phyloP scores from a whole-genome alignment of 331 rosid genomes.

The Stylosanthes scabra region DNA sequence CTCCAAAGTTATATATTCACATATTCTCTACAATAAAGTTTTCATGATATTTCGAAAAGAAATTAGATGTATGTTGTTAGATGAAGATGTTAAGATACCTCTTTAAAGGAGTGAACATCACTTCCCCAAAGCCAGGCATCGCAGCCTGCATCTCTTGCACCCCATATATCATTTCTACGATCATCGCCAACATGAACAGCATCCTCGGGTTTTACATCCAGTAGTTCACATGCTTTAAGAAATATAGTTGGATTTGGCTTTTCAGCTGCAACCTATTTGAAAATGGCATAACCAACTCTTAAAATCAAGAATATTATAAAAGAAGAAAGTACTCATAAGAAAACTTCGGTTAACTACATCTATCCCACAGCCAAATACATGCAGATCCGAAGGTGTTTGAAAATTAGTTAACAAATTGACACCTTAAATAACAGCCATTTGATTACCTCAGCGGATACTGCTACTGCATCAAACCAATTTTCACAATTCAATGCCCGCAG shows the following conservation, averaged over 20 bases:
- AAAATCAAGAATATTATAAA: constrained; percentile 1
- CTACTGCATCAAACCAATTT: constrained; percentile 95
- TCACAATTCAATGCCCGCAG: constrained; percentile 82
- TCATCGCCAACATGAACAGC: constrained; percentile 97
- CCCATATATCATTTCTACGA: constrained; percentile 96
- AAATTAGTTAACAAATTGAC: constrained; percentile 1
- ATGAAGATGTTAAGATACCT: constrained; percentile 58
- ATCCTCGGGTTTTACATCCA: constrained; percentile 89
- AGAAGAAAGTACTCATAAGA: neutral
- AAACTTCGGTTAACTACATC: neutral
- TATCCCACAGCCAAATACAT: neutral
- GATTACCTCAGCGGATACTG: constrained; percentile 95
- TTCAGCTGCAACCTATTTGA: constrained; percentile 82
- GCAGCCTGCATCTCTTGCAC: constrained; percentile 99
- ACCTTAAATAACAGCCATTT: constrained; percentile 5
- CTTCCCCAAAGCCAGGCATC: constrained; percentile 99
- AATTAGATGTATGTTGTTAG: constrained; percentile 26
- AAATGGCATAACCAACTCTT: constrained; percentile 24
- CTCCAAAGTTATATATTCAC: neutral
- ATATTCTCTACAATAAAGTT: constrained; percentile 4
- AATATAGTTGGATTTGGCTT: constrained; percentile 98
- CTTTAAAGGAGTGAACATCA: constrained; percentile 87
- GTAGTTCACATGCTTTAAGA: constrained; percentile 89
- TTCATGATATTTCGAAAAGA: neutral
- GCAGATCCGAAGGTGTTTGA: constrained; percentile 15